Evolutionary conservation across 1,284 basidiomycete genomes (phyloP).

Genomic region (Prillingera fragicola): DNA sequence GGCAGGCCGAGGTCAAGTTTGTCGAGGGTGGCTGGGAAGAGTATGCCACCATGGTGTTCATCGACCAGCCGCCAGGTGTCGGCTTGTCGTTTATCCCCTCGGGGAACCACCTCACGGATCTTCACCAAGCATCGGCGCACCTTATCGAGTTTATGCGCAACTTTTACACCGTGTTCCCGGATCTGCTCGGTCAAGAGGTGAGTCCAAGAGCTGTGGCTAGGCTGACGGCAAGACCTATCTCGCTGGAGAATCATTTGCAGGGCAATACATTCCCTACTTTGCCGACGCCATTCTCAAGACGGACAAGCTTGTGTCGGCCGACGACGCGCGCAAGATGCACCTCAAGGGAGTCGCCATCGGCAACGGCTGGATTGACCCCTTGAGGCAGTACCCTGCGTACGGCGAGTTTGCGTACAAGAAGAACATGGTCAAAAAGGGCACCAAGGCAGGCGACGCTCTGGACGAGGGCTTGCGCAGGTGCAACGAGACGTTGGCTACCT

Average conservation of each 20-base stretch:
- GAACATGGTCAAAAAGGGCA: slow-evolving; percentile 67
- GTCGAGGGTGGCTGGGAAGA: slow-evolving; percentile 96
- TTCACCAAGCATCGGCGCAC: slow-evolving; percentile 75
- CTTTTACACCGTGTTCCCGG: slow-evolving; percentile 87
- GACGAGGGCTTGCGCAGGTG: slow-evolving; percentile 65
- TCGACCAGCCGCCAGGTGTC: slow-evolving; percentile 95
- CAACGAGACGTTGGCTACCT: slow-evolving; percentile 53
- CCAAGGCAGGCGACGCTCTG: slow-evolving; percentile 62
- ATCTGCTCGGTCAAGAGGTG: slow-evolving; percentile 75
- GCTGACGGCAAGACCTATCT: slow-evolving; percentile 68
- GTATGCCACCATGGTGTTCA: slow-evolving; percentile 90
- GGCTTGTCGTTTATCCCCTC: slow-evolving; percentile 87
- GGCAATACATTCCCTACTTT: slow-evolving; percentile 97
- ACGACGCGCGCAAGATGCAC: slow-evolving; percentile 50
- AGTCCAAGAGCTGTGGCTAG: too few relatives aligned
- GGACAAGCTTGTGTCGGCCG: too few relatives aligned
- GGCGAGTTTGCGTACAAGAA: slow-evolving; percentile 79
- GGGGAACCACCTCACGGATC: too few relatives aligned
- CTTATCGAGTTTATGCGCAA: slow-evolving; percentile 77
- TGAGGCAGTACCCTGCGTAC: slow-evolving; percentile 82
- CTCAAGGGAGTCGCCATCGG: slow-evolving; percentile 85
- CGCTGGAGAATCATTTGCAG: slow-evolving; percentile 91
- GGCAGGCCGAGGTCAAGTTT: slow-evolving; percentile 68
- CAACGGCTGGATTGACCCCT: slow-evolving; percentile 94
- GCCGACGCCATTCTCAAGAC: slow-evolving; percentile 74